phyloP scores from a whole-genome alignment of 495 filamentous ascomycete species.

The Astrocystis sublimbata region DNA sequence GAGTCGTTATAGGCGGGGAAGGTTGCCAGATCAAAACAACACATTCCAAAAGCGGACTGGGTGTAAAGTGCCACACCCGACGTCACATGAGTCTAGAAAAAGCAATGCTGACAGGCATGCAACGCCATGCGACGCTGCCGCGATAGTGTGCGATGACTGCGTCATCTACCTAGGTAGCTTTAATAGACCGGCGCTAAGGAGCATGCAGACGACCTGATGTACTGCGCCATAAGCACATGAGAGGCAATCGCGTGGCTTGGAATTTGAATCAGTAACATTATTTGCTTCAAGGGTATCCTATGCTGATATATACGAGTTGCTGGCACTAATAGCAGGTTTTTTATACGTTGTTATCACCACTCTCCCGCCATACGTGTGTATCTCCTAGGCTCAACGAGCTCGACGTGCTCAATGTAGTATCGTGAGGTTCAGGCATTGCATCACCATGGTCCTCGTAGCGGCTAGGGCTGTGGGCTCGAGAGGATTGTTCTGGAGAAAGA shows the following conservation, averaged over 20 bases:
- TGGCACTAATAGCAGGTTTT: background rate
- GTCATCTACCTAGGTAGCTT: no score
- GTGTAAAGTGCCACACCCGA: background rate
- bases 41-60: conserved; percentile 8
- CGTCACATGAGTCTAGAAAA: background rate
- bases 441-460: background rate
- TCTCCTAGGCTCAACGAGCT: conserved; percentile 57
- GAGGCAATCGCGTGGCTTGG: background rate
- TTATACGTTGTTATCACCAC: conserved; percentile 39
- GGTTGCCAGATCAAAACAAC: background rate
- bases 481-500: conserved; percentile 19
- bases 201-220: conserved; percentile 2
- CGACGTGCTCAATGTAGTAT: conserved; percentile 26
- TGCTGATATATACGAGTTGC: conserved; percentile 17
- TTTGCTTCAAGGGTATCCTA: conserved; percentile 7
- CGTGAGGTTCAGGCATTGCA: conserved; percentile 16
- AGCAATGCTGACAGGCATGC: background rate
- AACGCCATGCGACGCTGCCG: no score
- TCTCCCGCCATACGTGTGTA: conserved; percentile 56
- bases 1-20: background rate
- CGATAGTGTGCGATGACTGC: no score
- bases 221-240: background rate
- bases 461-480: conserved; percentile 15
- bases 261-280: background rate
- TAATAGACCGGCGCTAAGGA: no score